Evolutionary conservation across 805 yeast genomes (phyloP).

Genomic region (Saccharomyces mikatae): DNA sequence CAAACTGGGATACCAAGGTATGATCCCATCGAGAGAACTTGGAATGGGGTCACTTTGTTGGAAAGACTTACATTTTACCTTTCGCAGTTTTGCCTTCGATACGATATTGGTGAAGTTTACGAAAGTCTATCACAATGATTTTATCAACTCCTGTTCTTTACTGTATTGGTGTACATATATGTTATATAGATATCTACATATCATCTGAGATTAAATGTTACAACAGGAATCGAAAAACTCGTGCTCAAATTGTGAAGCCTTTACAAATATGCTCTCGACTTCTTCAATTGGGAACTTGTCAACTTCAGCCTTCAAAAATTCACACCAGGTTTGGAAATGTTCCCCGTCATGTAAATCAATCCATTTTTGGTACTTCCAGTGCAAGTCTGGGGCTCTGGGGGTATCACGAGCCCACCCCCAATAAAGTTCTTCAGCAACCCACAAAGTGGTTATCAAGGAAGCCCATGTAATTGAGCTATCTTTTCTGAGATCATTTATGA

Average conservation of each 20-base stretch:
- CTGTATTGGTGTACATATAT: neutral
- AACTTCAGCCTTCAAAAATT: conserved; percentile 38
- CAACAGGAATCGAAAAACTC: conserved; percentile 44
- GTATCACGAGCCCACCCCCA: conserved; percentile 44
- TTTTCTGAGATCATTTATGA: conserved; percentile 28
- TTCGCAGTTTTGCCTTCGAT: conserved; percentile 3
- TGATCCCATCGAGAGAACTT: conserved; percentile 30
- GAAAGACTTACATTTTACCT: conserved; percentile 39
- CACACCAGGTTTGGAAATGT: conserved; percentile 41
- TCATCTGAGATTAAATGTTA: conserved; percentile 11
- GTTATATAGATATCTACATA: neutral
- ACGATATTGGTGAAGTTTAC: conserved; percentile 6
- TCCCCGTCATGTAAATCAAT: conserved; percentile 43
- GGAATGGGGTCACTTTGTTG: conserved; percentile 53
- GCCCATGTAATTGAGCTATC: conserved; percentile 30
- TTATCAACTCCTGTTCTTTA: neutral
- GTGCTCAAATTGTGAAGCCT: conserved; percentile 35
- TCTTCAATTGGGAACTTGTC: conserved; percentile 29
- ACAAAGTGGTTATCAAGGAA: conserved; percentile 37
- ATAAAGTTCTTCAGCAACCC: conserved; percentile 44
- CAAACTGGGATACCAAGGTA: conserved; percentile 62
- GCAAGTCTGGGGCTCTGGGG: conserved; percentile 27
- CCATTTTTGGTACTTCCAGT: conserved; percentile 46
- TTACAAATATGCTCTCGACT: conserved; percentile 28
- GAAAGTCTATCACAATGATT: neutral